Base-by-base conservation (phyloP, 805 yeast species). In the Tetrapisispora arboricola region DNA sequence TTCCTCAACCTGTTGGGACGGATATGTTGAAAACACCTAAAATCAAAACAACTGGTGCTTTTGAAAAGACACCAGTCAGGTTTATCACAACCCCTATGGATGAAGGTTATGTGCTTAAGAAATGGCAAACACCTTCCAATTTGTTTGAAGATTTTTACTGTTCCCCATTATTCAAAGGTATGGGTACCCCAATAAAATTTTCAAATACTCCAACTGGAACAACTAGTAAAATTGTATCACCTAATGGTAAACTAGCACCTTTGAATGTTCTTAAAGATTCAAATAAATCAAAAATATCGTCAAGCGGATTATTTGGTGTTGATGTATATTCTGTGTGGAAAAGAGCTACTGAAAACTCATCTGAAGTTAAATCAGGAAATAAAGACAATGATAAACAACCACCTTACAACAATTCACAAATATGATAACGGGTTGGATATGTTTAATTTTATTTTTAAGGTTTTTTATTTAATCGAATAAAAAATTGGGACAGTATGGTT, bases 291-390 rank as follows among this genome's bases (percentile, higher is more conserved):
- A 57, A 57, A 36, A 45, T 53, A 17, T 49, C 60, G 8, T 49
- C 58, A 6, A 50, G 55, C 36, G 60, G 61, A 0, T 39, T 60
- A 16, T 60, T 58, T 40, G 64, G 64, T 29, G 64, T 60, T 13
- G 64, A 60, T 41, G 58, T 60, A 4, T 55, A 56, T 36, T 58
- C 64, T 11, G 63, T 60, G 13, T 58, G 60, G 61, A 51, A 58
- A 44, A 47, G 63, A 27, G 63, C 62, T 3, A 52, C 55, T 1
- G 56, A 49, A 35, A 28, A 28, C 12, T 3, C 32, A 17, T 21
- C 28, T 16, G 39, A 36, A n/a, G 12, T 10, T 8, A 20, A 21
- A n/a, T n/a, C 26, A 32, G 26, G n/a, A n/a, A 18, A 21, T 21
- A 21, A 32, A 3, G 6, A 32, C 6, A 22, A 31, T 6, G 12